phyloP scores from a whole-genome alignment of 768 basidiomycete species.

The Boletus vinaceobasis region DNA sequence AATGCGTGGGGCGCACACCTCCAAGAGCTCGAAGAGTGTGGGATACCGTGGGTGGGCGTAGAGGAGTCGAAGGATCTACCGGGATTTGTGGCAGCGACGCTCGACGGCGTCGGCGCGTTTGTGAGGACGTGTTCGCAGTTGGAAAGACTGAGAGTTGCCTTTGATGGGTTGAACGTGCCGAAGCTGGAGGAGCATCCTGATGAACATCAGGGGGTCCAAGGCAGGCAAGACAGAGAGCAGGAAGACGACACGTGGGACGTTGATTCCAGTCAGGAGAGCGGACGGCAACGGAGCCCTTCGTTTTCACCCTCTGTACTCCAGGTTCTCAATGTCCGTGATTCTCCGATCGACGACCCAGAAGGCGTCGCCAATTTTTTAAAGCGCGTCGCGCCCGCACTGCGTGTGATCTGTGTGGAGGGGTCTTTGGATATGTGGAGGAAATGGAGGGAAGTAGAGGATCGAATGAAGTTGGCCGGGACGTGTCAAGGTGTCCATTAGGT shows the following conservation, averaged over 20 bases:
- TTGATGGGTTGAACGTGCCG: constrained; percentile 20
- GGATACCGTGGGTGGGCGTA: constrained; percentile 26
- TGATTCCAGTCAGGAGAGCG: background rate
- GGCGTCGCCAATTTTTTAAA: constrained; percentile 26
- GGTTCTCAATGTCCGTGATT: constrained; percentile 29
- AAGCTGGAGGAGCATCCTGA: background rate
- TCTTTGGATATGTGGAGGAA: constrained; percentile 28
- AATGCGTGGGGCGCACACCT: constrained; percentile 25
- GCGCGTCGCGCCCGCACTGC: constrained; percentile 22
- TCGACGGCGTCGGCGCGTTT: constrained; percentile 22
- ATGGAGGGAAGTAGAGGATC: constrained; percentile 27
- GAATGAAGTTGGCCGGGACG: constrained; percentile 12
- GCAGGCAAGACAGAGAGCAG: background rate
- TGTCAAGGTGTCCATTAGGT: background rate
- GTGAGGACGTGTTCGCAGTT: constrained; percentile 17
- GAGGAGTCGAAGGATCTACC: constrained; percentile 13
- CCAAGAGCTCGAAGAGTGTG: constrained; percentile 26
- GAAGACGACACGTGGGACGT: background rate
- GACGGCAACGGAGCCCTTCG: background rate
- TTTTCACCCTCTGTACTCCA: constrained; percentile 9
- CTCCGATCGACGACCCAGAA: constrained; percentile 23
- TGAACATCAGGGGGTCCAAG: background rate
- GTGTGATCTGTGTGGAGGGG: constrained; percentile 24
- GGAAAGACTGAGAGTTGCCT: constrained; percentile 19
- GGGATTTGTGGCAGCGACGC: constrained; percentile 14